A percentile compares a stretch with the other conserved stretches of the same genome.
Conservation (phyloP, 768 basidiomycete species). For the Russula sp. region DNA sequence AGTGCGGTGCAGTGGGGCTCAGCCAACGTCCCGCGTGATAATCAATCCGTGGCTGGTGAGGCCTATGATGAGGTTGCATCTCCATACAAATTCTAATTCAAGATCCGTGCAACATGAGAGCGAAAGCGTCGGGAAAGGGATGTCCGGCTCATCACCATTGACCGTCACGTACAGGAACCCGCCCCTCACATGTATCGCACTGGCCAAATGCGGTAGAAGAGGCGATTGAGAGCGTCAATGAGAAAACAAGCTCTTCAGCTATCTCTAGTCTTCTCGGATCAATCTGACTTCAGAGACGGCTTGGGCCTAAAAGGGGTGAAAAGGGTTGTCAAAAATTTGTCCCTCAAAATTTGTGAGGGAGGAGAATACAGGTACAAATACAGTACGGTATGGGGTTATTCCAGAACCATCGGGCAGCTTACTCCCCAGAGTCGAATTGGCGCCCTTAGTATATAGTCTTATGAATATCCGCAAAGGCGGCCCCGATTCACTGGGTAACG, state of each 20-base stretch:
- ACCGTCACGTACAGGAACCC: too few relatives aligned
- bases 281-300: not conserved
- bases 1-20: too few relatives aligned
- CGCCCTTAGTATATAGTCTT: not conserved
- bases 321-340: not conserved
- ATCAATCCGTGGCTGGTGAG: too few relatives aligned
- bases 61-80: not conserved
- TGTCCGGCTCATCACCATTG: too few relatives aligned
- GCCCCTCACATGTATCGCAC: too few relatives aligned
- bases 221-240: too few relatives aligned
- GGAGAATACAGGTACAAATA: not conserved
- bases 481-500: not conserved
- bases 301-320: not conserved
- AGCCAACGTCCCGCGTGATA: too few relatives aligned
- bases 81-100: not conserved
- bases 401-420: conserved; percentile 7
- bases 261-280: too few relatives aligned
- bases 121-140: not conserved
- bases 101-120: not conserved
- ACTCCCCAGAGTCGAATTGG: not conserved
- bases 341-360: too few relatives aligned
- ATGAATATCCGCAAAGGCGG: not conserved
- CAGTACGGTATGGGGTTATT: not conserved
- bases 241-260: not conserved
- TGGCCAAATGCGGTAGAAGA: too few relatives aligned